A percentile compares a stretch with the other conserved stretches of the same genome.
Evolutionary conservation across 768 basidiomycete species (phyloP).

Genomic region (Podaxis sp.): DNA sequence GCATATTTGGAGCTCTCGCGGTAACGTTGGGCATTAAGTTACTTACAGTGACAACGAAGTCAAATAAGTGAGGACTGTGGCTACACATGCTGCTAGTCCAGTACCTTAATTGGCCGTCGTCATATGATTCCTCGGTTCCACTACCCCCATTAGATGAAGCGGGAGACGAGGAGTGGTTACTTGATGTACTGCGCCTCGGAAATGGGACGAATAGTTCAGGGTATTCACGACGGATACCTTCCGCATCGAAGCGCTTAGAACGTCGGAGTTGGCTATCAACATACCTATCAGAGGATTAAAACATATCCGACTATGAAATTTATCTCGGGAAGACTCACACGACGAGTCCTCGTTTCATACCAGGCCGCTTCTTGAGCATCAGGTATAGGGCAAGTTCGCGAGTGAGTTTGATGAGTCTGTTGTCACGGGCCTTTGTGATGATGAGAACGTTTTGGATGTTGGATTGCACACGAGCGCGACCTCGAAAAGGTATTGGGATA

Average conservation of each 20-base stretch:
- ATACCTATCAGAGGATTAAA: conserved; percentile 52
- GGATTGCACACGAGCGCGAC: conserved; percentile 87
- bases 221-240: conserved; percentile 79
- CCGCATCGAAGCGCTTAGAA: conserved; percentile 93
- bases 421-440: conserved; percentile 97
- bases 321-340: conserved; percentile 52
- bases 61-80: conserved; percentile 86
- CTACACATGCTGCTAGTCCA: conserved; percentile 98
- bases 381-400: conserved; percentile 92
- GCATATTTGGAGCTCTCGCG: conserved; percentile 7
- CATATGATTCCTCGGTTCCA: conserved; percentile 39
- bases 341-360: conserved; percentile 71
- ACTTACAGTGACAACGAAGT: conserved; percentile 95
- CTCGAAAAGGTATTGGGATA: conserved; percentile 38
- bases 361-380: conserved; percentile 79
- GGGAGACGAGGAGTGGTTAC: conserved; percentile 59
- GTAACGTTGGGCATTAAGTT: background rate
- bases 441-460: conserved; percentile 93
- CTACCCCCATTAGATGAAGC: conserved; percentile 35
- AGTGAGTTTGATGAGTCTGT: conserved; percentile 92
- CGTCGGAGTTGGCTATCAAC: conserved; percentile 88
- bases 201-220: conserved; percentile 86
- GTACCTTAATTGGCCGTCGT: conserved; percentile 92
- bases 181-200: conserved; percentile 72
- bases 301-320: background rate